Percentiles rank a stretch among this genome's conserved stretches.
phyloP scores from a whole-genome alignment of 23 red algal genomes.

The Gracilariopsis chorda region DNA sequence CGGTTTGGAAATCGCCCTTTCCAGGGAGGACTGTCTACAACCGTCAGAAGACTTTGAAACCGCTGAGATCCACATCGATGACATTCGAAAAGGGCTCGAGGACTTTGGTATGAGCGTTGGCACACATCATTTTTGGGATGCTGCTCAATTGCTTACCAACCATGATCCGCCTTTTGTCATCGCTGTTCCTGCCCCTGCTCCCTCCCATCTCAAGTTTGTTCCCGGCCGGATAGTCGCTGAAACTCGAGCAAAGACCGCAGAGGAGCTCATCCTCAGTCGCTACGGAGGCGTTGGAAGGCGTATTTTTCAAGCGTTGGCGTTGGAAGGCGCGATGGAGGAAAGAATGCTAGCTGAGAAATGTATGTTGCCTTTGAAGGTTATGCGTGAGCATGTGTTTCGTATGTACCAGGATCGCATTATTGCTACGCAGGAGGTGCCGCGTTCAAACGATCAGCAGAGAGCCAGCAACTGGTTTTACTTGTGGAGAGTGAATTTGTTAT shows the following conservation, averaged over 20 bases:
- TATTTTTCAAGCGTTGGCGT: slow-evolving; percentile 38
- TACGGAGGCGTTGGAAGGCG: slow-evolving; percentile 22
- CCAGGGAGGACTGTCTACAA: slow-evolving; percentile 31
- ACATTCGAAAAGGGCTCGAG: slow-evolving; percentile 22
- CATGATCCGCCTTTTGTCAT: slow-evolving; percentile 33
- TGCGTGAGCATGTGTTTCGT: slow-evolving; percentile 33
- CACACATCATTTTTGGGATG: slow-evolving; percentile 50
- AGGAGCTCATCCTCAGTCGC: slow-evolving; percentile 34
- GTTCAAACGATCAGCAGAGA: slow-evolving; percentile 51
- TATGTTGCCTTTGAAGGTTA: slow-evolving; percentile 42
- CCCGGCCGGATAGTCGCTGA: slow-evolving; percentile 38
- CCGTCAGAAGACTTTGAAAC: slow-evolving; percentile 55
- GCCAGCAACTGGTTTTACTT: slow-evolving; percentile 65
- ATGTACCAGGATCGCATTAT: slow-evolving; percentile 54
- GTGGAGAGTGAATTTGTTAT: slow-evolving; percentile 47
- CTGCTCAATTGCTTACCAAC: slow-evolving; percentile 5
- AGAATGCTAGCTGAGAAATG: slow-evolving; percentile 55
- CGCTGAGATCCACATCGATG: slow-evolving; percentile 26
- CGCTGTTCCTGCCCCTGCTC: slow-evolving; percentile 4
- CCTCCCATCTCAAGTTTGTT: slow-evolving; percentile 38
- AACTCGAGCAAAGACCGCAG: slow-evolving; percentile 19
- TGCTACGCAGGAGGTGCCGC: slow-evolving; percentile 50
- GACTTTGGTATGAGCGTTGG: neutral
- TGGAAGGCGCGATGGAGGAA: slow-evolving; percentile 63
- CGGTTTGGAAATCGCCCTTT: slow-evolving; percentile 37